Percentiles rank a stretch among this genome's conserved stretches.
Conservation (phyloP, 129 eudicot genomes). For the Flaveria sonorensis region DNA sequence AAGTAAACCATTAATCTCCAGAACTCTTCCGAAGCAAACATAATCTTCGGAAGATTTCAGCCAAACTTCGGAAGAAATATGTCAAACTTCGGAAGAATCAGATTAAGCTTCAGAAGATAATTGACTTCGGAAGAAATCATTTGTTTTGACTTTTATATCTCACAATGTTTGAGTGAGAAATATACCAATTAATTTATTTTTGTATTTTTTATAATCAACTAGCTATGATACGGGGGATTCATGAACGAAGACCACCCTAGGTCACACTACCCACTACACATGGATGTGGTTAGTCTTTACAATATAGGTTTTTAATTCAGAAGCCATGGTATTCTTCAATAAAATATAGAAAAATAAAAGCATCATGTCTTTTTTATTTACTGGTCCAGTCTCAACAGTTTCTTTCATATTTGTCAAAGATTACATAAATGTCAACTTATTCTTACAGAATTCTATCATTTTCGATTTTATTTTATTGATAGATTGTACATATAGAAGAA, state of each 20-base stretch:
- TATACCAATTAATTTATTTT: neutral
- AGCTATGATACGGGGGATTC: neutral
- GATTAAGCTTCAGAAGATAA: no score
- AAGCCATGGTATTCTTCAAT: conserved; percentile 6
- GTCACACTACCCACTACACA: conserved; percentile 33
- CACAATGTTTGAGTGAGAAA: no score
- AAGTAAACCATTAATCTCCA: no score
- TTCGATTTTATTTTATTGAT: neutral
- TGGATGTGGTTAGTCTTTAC: conserved; percentile 33
- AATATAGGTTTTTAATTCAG: neutral
- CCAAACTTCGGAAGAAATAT: no score
- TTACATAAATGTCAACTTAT: neutral
- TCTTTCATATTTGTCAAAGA: neutral
- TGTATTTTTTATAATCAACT: neutral
- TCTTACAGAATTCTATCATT: neutral
- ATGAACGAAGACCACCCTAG: neutral
- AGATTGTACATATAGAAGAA: neutral
- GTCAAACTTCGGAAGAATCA: no score
- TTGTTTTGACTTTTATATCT: no score
- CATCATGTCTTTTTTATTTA: neutral
- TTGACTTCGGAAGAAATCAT: no score
- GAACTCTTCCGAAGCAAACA: no score
- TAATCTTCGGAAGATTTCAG: no score
- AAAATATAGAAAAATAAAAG: neutral
- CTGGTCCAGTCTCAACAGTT: conserved; percentile 2